phyloP scores from a whole-genome alignment of 148 eudicot species.

The Fagopyrum esculentum region DNA sequence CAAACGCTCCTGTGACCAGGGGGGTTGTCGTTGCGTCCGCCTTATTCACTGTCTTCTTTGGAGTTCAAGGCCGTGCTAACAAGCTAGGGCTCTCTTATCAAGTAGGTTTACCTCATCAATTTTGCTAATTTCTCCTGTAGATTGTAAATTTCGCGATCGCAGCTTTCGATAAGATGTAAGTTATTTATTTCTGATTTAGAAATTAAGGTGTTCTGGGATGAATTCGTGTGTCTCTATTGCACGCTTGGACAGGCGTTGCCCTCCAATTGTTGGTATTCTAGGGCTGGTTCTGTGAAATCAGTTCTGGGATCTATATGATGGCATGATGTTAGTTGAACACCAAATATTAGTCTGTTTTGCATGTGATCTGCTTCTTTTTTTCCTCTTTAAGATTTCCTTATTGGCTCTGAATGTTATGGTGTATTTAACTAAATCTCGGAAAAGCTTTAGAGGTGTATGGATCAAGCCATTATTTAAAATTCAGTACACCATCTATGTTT shows the following conservation, averaged over 20 bases:
- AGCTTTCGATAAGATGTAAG: background rate
- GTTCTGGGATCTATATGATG: background rate
- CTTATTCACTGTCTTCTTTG: slow-evolving; percentile 69
- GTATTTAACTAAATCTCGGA: background rate
- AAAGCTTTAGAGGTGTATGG: background rate
- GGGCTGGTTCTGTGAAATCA: background rate
- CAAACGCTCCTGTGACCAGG: slow-evolving; percentile 86
- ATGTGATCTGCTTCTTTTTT: background rate
- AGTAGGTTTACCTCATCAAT: slow-evolving; percentile 12
- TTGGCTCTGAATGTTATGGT: background rate
- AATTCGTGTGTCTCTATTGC: background rate
- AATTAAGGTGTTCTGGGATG: background rate
- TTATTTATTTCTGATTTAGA: background rate
- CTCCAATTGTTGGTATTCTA: background rate
- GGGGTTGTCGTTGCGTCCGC: slow-evolving; percentile 52
- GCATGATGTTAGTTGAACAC: background rate
- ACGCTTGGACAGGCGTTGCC: background rate
- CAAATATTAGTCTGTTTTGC: background rate
- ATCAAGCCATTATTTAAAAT: background rate
- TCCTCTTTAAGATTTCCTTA: background rate
- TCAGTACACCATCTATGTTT: background rate
- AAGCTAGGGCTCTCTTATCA: slow-evolving; percentile 72
- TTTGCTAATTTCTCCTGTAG: slow-evolving; percentile 1
- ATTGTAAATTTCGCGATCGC: background rate
- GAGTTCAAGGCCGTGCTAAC: slow-evolving; percentile 64